Base-by-base conservation (phyloP, 768 basidiomycete species). In the Gloeopeniophorella convolvens region DNA sequence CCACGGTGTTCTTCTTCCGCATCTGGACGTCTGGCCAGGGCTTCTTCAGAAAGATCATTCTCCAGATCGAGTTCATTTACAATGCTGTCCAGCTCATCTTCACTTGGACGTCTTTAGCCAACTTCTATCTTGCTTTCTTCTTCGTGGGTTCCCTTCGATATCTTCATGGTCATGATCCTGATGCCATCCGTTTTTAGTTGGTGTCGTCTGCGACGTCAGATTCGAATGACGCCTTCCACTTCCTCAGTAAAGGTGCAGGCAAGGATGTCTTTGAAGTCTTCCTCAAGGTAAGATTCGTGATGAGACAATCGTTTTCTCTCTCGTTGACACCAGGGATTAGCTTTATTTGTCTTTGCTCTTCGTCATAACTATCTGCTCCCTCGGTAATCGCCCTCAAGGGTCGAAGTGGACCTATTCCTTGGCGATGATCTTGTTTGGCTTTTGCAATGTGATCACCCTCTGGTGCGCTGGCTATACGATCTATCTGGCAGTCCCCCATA, bases 61-160 rank as follows among this genome's bases (percentile, higher is more conserved):
- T 98, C 24, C 81, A 89, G 75, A 62, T 96, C 45, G 90, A 96
- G 65, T 92, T 92, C 65, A 80, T 92, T 58, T 97, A 96, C 70
- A 95, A 95, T 59, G 82, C 83, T 2, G 59, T 94, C 24, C 88
- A 93, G 59, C 81, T 97, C 20, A 34, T 96, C 47, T 96, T 98
- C 67, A 87, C 92, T 12, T 98, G 94, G 94, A 94, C 92, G 8
- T 80, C 85, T 13, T 71, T 95, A 36, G 93, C 89, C 27, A 95
- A 94, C 65, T 96, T 92, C 70, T 96, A 91, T 65, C 74, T 95
- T 44, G 88, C 91, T 34, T 93, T 94, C 73, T 94, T 88, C 77
- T 94, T 93, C 68, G 86, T 89, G 59, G 68, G 86, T 74, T n/a
- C n/a, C 15, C 9, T 27, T 0, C 15, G 12, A 61, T 62, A 39